Conservation (phyloP, 2,329 filamentous ascomycete genomes). For the Aureobasidium musti region DNA sequence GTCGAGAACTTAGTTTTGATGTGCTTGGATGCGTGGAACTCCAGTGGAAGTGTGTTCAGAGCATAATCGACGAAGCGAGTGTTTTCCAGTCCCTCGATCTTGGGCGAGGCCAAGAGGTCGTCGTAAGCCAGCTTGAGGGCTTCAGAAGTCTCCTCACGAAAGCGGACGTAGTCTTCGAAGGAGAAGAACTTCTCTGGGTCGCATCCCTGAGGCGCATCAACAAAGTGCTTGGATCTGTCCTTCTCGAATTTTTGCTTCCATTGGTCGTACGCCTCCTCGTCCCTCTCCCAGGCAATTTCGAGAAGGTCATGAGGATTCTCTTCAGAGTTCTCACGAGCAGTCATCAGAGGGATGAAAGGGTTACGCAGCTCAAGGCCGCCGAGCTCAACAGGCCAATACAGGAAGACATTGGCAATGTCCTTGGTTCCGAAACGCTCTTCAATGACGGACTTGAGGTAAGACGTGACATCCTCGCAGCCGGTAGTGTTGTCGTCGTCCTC, state of each 20-base stretch:
- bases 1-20: conserved; percentile 31
- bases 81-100: conserved; percentile 36
- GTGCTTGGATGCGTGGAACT: conserved; percentile 32
- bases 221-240: conserved; percentile 32
- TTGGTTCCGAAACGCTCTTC: conserved; percentile 54
- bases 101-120: conserved; percentile 43
- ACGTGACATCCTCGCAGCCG: conserved; percentile 34
- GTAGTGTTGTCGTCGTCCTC: conserved; percentile 32
- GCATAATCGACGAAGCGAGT: conserved; percentile 36
- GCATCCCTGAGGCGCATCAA: conserved; percentile 36
- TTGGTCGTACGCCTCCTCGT: conserved; percentile 44
- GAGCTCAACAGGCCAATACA: conserved; percentile 56
- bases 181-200: conserved; percentile 46
- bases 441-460: conserved; percentile 52
- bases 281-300: conserved; percentile 39
- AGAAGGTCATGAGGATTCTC: conserved; percentile 38
- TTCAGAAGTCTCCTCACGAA: conserved; percentile 46
- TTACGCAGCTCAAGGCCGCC: conserved; percentile 55
- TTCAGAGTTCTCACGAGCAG: conserved; percentile 51
- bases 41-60: conserved; percentile 25
- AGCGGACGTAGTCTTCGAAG: conserved; percentile 48
- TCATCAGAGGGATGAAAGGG: conserved; percentile 53
- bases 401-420: conserved; percentile 54
- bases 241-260: conserved; percentile 40
- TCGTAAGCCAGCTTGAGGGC: conserved; percentile 43